A percentile compares a stretch with the other conserved stretches of the same genome.
These are phyloP conservation scores for Ramichloridium luteum DNA, from an alignment of 2,329 filamentous ascomycete genomes.

Conservation along the genomic window DNA sequence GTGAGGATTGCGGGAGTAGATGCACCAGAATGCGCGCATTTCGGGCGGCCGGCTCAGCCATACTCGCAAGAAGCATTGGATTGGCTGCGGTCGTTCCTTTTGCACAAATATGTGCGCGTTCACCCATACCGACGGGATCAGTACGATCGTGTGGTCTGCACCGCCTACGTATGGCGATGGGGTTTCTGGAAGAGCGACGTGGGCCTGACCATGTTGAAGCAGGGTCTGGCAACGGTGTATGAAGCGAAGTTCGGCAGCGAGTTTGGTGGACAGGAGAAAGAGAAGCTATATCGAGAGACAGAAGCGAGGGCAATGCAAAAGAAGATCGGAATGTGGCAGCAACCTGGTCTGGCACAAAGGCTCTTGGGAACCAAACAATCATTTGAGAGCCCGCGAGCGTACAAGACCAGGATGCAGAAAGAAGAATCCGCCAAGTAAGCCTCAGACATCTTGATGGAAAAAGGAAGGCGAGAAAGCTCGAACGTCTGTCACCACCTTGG, in stretches of 20 bases:
- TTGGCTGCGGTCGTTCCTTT: conserved; percentile 66
- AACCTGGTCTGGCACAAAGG: conserved; percentile 28
- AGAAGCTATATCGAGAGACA: conserved; percentile 47
- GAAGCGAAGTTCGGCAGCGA: conserved; percentile 84
- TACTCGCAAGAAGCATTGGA: conserved; percentile 66
- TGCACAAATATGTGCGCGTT: conserved; percentile 63
- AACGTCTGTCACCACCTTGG: no score
- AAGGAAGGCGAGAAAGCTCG: no score
- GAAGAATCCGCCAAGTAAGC: conserved; percentile 30
- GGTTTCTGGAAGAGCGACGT: conserved; percentile 61
- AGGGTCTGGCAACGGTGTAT: conserved; percentile 78
- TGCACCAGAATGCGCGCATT: conserved; percentile 85
- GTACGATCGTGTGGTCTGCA: conserved; percentile 81
- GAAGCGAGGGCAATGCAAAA: conserved; percentile 37
- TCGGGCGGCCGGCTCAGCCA: conserved; percentile 77
- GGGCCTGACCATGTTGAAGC: conserved; percentile 76
- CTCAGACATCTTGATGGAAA: no score
- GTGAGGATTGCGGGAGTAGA: conserved; percentile 85
- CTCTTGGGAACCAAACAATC: conserved; percentile 40
- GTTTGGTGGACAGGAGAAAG: conserved; percentile 56
- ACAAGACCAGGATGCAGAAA: conserved; percentile 52
- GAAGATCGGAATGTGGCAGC: conserved; percentile 52
- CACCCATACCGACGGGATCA: conserved; percentile 78
- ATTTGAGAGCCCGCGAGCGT: conserved; percentile 77
- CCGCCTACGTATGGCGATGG: conserved; percentile 44